Conservation (phyloP, 225 moss, liverwort and hornwort genomes). For the Rhytidiadelphus loreus region DNA sequence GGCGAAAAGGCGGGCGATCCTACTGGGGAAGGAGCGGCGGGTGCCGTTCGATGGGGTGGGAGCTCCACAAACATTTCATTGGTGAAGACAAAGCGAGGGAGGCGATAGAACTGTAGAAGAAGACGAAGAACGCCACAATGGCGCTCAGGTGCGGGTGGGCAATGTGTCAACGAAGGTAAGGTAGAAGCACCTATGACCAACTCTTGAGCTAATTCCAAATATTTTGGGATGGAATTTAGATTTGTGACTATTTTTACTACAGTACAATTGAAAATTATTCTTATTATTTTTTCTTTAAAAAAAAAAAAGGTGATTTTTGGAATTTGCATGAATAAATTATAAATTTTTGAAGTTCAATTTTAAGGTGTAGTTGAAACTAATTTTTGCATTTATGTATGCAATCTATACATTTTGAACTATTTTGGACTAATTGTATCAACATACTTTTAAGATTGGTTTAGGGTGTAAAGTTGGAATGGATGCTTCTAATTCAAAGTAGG, state of each 20-base stretch:
- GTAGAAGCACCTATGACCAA: neutral
- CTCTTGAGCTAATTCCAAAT: neutral
- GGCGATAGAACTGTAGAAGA: neutral
- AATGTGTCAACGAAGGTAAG: neutral
- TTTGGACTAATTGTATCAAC: neutral
- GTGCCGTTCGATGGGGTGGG: neutral
- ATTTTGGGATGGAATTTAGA: neutral
- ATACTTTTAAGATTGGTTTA: neutral
- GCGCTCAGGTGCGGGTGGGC: neutral
- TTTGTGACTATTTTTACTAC: neutral
- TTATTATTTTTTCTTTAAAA: too few species aligned
- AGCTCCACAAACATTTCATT: neutral
- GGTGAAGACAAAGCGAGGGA: neutral
- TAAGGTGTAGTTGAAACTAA: too few species aligned
- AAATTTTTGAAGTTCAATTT: neutral
- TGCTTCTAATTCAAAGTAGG: neutral
- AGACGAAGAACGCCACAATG: neutral
- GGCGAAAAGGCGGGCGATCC: neutral
- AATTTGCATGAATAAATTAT: rapidly evolving
- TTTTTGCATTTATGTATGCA: neutral
- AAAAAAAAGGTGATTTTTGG: neutral
- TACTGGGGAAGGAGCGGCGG: neutral
- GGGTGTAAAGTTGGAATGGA: rapidly evolving
- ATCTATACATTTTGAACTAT: neutral
- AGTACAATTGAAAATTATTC: rapidly evolving